Evolutionary conservation across 805 yeast genomes (phyloP), one percentile per base, ranked within the genome.

Genomic region (Myxozyma mucilagina): DNA sequence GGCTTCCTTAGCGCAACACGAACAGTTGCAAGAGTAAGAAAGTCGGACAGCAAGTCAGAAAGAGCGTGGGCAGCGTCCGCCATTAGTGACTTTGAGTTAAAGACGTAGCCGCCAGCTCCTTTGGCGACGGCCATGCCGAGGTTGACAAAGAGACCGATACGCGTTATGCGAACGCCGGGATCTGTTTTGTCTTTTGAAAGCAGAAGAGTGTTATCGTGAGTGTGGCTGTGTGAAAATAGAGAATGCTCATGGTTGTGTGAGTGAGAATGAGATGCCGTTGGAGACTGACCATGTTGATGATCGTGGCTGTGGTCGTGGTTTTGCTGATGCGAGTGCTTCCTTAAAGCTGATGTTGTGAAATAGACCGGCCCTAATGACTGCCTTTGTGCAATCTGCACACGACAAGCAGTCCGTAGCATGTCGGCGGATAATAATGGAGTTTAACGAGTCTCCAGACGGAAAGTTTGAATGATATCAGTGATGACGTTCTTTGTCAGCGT

Each of bases 51-150:
- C 76, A 93, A 79, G 74, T 94, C 99, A 50, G 96, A 86, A 20
- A 90, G 80, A 0, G 98, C 93, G 75, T 94, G 99, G 34, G 91
- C 86, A 0, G 97, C 92, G 74, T 94, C 99, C 0, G 99, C 99
- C 53, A 92, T 73, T 59, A 94, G 81, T 1, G 97, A 92, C 73
- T 92, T 97, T 0, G 99, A 94, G 73, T 94, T 96, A 81, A 94
- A 94, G 42, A 85, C 85, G 16, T 90, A 79, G 7, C 99, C 99
- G 35, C 98, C 98, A 24, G 85, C 74, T 32, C 91, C 92, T 73
- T 94, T 94, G 36, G 92, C 86, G 1, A 83, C 77, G 0, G 97
- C 97, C 87, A 94, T 86, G 13, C 88, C 85, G 11, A 90, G 84
- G 72, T 94, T 94, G 47, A 89, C 90, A 34, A 85, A 75, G 45